Conservation (phyloP, 306 rosid species). For the Lathyrus aphaca region DNA sequence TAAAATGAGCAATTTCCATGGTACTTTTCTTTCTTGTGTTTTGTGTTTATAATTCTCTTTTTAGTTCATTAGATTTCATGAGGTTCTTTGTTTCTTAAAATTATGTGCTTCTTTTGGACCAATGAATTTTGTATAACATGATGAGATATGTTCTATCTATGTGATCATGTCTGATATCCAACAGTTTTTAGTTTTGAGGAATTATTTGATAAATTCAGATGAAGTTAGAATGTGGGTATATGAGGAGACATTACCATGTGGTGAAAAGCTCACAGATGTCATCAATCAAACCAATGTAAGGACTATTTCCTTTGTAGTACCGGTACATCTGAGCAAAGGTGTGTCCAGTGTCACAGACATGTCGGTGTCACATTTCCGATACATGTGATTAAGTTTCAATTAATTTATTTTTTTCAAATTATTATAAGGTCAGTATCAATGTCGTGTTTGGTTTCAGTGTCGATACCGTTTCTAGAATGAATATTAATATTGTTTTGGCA, state of each 20-base stretch:
- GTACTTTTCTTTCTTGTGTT: slow-evolving; percentile 42
- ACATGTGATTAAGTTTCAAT: too few relatives aligned
- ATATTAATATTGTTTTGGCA: slow-evolving; percentile 35
- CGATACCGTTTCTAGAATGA: neutral
- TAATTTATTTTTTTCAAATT: too few relatives aligned
- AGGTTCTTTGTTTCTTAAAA: neutral
- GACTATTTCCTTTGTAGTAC: neutral
- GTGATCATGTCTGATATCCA: neutral
- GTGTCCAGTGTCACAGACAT: too few relatives aligned
- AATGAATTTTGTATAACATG: neutral
- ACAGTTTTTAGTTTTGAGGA: slow-evolving; percentile 37
- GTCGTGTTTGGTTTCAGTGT: too few relatives aligned
- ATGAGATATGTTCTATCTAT: neutral
- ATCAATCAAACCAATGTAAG: slow-evolving; percentile 84
- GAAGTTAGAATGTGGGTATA: slow-evolving; percentile 99
- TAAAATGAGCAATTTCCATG: slow-evolving; percentile 66
- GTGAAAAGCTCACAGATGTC: slow-evolving; percentile 86
- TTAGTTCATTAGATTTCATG: neutral
- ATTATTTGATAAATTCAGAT: slow-evolving; percentile 53
- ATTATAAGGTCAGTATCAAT: too few relatives aligned
- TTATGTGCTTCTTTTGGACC: neutral
- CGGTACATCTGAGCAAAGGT: too few relatives aligned
- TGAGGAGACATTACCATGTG: slow-evolving; percentile 84
- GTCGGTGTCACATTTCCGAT: too few relatives aligned
- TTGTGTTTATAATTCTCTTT: neutral